phyloP scores from a whole-genome alignment of 345 rosid species.

The Salix arbutifolia region DNA sequence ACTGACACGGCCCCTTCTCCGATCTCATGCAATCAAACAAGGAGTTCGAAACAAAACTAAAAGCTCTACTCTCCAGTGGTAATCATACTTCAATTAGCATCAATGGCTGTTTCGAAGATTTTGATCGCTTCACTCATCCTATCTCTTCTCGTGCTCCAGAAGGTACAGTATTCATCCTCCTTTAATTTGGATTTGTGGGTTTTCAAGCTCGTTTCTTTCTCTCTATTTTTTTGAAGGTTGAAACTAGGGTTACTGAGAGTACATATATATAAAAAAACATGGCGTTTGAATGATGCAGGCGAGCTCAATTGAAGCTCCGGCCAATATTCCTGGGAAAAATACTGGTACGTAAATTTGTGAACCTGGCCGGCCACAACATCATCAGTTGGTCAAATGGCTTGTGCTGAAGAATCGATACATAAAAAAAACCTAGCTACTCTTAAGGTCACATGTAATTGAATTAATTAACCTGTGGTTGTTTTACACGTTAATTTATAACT shows the following conservation, averaged over 20 bases:
- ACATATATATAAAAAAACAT: background rate
- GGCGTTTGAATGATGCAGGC: background rate
- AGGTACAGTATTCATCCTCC: background rate
- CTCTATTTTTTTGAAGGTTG: background rate
- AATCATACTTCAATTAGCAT: background rate
- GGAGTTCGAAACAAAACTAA: background rate
- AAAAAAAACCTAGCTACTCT: no score
- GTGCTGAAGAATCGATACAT: no score
- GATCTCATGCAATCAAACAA: background rate
- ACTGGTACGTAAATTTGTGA: background rate
- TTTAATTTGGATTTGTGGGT: background rate
- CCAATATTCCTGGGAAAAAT: background rate
- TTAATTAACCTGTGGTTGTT: no score
- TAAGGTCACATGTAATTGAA: no score
- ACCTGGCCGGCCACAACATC: background rate
- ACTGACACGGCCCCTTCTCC: background rate
- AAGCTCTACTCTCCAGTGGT: background rate
- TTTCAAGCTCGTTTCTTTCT: background rate
- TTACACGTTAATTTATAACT: background rate
- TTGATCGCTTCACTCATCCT: background rate
- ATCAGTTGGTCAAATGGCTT: background rate
- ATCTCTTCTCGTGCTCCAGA: background rate
- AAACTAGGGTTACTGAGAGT: background rate
- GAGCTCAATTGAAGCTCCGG: background rate
- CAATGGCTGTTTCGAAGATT: constrained; percentile 41